Base-by-base conservation (phyloP, 495 filamentous ascomycete genomes). In the Podospora conica region DNA sequence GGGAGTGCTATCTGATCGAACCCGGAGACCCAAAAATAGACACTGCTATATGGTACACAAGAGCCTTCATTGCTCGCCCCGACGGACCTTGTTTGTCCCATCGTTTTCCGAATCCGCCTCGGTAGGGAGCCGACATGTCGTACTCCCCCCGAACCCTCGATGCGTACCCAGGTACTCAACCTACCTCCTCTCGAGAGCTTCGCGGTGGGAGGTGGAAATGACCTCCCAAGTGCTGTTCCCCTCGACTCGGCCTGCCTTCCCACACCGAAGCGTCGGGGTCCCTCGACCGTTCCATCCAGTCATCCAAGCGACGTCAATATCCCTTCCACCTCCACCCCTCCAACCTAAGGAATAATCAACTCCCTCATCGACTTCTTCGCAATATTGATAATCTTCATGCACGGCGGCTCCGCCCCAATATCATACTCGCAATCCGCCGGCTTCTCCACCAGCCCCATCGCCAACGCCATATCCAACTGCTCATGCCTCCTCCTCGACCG, bases 301-400 rank as follows among this genome's bases (percentile, higher is more conserved):
- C n/a, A n/a, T n/a, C n/a, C 20, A 10, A 9, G 21, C 20, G 28
- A 28, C 10, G 29, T 12, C 2, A 4, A 5, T 20, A 1, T 11
- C 5, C 25, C 58, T 27, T 12, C n/a, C 23, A 0, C 18, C 18
- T n/a, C 25, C 25, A 31, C 12, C 3, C 23, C 23, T 3, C 10
- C 15, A 40, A 1, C 58, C 74, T 67, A 84, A 27, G 84, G 75
- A 69, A 86, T 86, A 7, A 80, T 65, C 22, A 86, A 68, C 28
- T 75, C 72, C 55, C 80, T 77, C 62, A 86, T 78, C 0, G 80
- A 75, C 60, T 70, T 64, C 72, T 81, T 83, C 40, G 84, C 82
- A 66, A 82, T 79, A 6, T 80, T 71, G 29, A 86, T 77, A 55
- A 85, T 81, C 63, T 73, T 70, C 72, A 82, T 63, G 60, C 83